phyloP scores from a whole-genome alignment of 1,139 yeast genomes.

The Debaryomyces nepalensis region DNA sequence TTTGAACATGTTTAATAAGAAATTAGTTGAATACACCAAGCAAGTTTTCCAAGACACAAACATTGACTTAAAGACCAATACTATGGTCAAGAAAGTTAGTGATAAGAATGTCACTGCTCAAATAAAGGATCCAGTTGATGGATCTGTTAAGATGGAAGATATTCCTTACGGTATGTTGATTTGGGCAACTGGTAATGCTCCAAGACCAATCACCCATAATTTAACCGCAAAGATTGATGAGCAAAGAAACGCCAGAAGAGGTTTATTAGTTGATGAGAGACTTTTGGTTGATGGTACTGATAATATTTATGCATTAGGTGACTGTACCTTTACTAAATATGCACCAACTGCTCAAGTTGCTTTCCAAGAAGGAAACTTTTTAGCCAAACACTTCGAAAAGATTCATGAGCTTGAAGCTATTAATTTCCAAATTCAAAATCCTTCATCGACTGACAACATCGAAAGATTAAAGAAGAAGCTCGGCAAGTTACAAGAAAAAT shows the following conservation, averaged over 20 bases:
- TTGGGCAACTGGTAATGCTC: conserved; percentile 98
- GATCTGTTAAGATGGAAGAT: conserved; percentile 58
- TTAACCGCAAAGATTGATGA: conserved; percentile 73
- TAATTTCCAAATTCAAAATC: conserved; percentile 44
- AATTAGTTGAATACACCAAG: conserved; percentile 83
- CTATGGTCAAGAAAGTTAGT: conserved; percentile 87
- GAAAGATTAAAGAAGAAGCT: conserved; percentile 49
- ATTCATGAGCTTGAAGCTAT: conserved; percentile 70
- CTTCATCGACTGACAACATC: conserved; percentile 36
- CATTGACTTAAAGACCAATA: conserved; percentile 77
- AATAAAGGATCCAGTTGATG: conserved; percentile 66
- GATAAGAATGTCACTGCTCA: conserved; percentile 70
- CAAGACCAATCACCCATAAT: conserved; percentile 73
- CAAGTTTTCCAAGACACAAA: conserved; percentile 79
- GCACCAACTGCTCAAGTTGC: conserved; percentile 99
- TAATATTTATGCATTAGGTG: conserved; percentile 89
- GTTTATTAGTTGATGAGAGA: conserved; percentile 81
- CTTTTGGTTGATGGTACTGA: conserved; percentile 83
- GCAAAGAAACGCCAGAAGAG: conserved; percentile 89
- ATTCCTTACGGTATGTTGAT: conserved; percentile 88
- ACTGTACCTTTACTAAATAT: conserved; percentile 87
- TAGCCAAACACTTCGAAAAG: conserved; percentile 72
- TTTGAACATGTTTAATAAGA: conserved; percentile 83
- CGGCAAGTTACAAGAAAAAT: conserved; percentile 45
- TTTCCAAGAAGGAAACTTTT: conserved; percentile 87